These are phyloP conservation scores for Ascochyta rabiei DNA, from an alignment of 2,329 filamentous ascomycete genomes.

Conservation along the genomic window DNA sequence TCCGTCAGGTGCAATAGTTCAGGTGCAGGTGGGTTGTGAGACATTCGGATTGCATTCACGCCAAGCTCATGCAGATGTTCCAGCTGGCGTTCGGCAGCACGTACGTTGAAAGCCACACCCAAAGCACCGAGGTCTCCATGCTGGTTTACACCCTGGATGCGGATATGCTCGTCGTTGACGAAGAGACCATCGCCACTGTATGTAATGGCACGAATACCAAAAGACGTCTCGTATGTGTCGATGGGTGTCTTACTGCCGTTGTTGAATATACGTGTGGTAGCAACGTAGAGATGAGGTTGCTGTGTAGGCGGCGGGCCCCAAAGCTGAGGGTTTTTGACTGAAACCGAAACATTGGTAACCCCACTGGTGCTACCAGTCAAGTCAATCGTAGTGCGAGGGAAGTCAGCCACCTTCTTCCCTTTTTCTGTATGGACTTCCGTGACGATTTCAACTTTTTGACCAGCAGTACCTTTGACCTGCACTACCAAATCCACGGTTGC, in stretches of 20 bases:
- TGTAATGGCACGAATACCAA: conserved; percentile 56
- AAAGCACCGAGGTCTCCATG: conserved; percentile 60
- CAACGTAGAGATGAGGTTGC: conserved; percentile 56
- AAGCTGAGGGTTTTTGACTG: conserved; percentile 50
- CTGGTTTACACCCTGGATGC: conserved; percentile 57
- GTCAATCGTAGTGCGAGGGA: neutral
- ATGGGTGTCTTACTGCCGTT: conserved; percentile 25
- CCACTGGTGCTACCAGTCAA: conserved; percentile 18
- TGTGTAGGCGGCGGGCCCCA: conserved; percentile 58
- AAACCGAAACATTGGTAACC: conserved; percentile 44
- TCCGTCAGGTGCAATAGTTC: conserved; percentile 60
- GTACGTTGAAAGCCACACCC: conserved; percentile 58
- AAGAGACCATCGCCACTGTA: conserved; percentile 53
- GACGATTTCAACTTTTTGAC: conserved; percentile 45
- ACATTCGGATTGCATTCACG: conserved; percentile 58
- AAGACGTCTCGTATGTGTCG: conserved; percentile 58
- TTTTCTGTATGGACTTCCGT: conserved; percentile 52
- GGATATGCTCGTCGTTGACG: conserved; percentile 55
- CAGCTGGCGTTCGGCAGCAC: conserved; percentile 58
- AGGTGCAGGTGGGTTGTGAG: conserved; percentile 61
- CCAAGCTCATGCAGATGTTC: conserved; percentile 59
- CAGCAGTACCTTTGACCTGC: conserved; percentile 46
- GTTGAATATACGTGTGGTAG: conserved; percentile 50
- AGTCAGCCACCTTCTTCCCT: conserved; percentile 10
- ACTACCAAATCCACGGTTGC: conserved; percentile 56